Conservation (phyloP, 805 yeast genomes). For the Metschnikowia lunata region DNA sequence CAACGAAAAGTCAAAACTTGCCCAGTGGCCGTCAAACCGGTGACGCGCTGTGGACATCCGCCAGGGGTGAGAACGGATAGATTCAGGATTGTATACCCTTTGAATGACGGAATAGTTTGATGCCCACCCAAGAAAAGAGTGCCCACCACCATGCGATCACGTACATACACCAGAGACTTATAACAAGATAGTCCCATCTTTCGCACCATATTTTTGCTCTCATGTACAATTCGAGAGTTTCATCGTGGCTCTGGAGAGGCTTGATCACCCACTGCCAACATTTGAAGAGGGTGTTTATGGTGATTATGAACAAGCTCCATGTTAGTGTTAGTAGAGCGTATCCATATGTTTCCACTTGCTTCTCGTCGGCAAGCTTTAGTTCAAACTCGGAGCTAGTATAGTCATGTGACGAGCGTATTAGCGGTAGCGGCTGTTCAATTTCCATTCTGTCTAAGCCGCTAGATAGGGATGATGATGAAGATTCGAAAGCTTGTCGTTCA, state of each 20-base stretch:
- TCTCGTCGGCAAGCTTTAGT: neutral
- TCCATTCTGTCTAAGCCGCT: conserved; percentile 1
- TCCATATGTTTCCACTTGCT: conserved; percentile 22
- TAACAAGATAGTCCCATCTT: conserved; percentile 26
- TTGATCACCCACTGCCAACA: conserved; percentile 32
- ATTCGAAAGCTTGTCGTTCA: too few species aligned
- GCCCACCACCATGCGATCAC: conserved; percentile 60
- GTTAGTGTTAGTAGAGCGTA: conserved; percentile 25
- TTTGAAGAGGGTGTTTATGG: conserved; percentile 33
- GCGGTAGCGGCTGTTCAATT: conserved; percentile 15
- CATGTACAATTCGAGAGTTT: conserved; percentile 13
- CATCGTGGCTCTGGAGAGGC: conserved; percentile 20
- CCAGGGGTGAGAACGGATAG: conserved; percentile 58
- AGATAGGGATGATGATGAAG: too few species aligned
- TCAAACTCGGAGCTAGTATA: conserved; percentile 2
- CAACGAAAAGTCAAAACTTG: conserved; percentile 17
- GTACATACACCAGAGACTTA: conserved; percentile 38
- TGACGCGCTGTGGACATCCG: conserved; percentile 64
- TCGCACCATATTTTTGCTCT: conserved; percentile 15
- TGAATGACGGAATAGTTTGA: conserved; percentile 77
- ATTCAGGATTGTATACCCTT: conserved; percentile 45
- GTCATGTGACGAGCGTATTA: conserved; percentile 11
- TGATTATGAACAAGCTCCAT: conserved; percentile 31
- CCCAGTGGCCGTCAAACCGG: conserved; percentile 71
- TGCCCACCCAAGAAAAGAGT: conserved; percentile 68